Conservation (phyloP, 2,329 filamentous ascomycete species). For the Botryotinia calthae region DNA sequence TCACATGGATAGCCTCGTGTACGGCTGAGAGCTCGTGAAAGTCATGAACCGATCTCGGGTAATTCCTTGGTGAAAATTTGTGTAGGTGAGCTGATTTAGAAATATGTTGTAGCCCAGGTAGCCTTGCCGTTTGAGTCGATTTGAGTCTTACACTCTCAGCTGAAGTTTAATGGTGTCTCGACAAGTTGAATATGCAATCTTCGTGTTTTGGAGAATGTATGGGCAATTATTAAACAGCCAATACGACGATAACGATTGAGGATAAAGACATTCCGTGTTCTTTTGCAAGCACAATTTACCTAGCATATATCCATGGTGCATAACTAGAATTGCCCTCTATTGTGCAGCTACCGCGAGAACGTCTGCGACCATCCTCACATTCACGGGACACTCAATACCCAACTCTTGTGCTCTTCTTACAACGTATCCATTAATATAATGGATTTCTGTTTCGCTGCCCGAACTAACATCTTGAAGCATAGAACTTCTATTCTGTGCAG, state of each 20-base stretch:
- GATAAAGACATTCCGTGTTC: not conserved
- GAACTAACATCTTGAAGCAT: slow-evolving; percentile 60
- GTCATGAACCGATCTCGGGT: not conserved
- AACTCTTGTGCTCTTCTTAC: slow-evolving; percentile 29
- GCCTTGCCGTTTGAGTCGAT: not conserved
- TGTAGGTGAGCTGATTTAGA: not conserved
- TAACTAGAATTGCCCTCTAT: not conserved
- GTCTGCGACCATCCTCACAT: slow-evolving; percentile 43
- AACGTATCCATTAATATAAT: slow-evolving; percentile 60
- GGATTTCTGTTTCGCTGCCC: slow-evolving; percentile 48
- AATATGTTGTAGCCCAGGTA: not conserved
- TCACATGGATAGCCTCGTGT: not conserved
- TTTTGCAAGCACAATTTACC: not conserved
- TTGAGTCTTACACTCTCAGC: not conserved
- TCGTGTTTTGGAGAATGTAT: not conserved
- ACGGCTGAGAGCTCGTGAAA: not conserved
- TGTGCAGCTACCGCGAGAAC: not conserved
- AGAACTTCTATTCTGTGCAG: slow-evolving; percentile 55
- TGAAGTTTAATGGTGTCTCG: not conserved
- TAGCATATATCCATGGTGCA: not conserved
- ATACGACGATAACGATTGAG: too few relatives aligned
- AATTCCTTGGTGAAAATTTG: not conserved
- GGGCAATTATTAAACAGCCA: not conserved
- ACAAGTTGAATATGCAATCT: not conserved
- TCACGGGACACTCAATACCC: slow-evolving; percentile 40